Evolutionary conservation across 495 filamentous ascomycete genomes (phyloP).

Genomic region (Xylaria castorea): DNA sequence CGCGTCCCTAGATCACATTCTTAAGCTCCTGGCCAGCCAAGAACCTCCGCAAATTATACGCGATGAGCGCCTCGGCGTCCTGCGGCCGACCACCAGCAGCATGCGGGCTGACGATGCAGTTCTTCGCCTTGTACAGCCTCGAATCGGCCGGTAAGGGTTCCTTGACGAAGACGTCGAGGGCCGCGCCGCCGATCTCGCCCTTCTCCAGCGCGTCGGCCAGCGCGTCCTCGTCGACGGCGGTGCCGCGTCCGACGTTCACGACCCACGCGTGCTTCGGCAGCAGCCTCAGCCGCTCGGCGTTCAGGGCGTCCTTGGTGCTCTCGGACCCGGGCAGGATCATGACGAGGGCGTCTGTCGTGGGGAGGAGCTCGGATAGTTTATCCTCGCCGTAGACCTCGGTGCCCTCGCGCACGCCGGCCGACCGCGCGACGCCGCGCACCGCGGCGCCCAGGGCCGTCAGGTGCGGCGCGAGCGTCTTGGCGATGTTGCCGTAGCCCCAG

Average conservation of each 20-base stretch:
- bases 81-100: conserved; percentile 61
- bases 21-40: conserved; percentile 59
- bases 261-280: conserved; percentile 82
- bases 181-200: conserved; percentile 70
- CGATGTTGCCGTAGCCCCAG: conserved; percentile 88
- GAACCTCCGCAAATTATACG: conserved; percentile 59
- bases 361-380: conserved; percentile 62
- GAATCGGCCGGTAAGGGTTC: conserved; percentile 63
- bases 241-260: conserved; percentile 83
- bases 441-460: conserved; percentile 63
- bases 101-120: conserved; percentile 52
- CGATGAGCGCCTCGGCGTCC: conserved; percentile 59
- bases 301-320: conserved; percentile 77
- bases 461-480: conserved; percentile 73
- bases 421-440: conserved; percentile 54
- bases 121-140: conserved; percentile 47
- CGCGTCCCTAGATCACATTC: conserved; percentile 51
- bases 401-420: conserved; percentile 65
- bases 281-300: conserved; percentile 66
- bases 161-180: conserved; percentile 81
- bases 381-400: conserved; percentile 58
- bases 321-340: conserved; percentile 72
- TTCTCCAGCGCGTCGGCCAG: conserved; percentile 74
- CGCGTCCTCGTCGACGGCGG: conserved; percentile 78
- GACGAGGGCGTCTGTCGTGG: conserved; percentile 74